A percentile compares a stretch with the other conserved stretches of the same genome.
Conservation (phyloP, 768 basidiomycete species). For the Dentipellis sp. region DNA sequence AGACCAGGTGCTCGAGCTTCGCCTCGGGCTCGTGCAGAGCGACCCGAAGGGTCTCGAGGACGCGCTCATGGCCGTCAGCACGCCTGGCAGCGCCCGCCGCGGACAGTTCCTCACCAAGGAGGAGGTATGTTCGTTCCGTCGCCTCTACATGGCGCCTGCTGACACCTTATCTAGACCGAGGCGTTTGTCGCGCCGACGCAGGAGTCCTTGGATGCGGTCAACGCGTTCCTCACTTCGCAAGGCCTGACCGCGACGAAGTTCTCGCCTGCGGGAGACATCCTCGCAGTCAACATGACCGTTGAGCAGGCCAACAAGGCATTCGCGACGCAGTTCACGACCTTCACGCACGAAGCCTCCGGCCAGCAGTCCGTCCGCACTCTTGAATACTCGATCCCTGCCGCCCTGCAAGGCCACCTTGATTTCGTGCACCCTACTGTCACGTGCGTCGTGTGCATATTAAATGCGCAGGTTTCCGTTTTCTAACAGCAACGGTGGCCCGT, state of each 20-base stretch:
- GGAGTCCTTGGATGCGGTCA: constrained; percentile 3
- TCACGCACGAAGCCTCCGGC: constrained; percentile 5
- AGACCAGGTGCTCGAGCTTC: not conserved
- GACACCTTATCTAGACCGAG: not conserved
- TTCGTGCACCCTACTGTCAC: constrained; percentile 11
- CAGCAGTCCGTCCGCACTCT: constrained; percentile 9
- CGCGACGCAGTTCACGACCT: constrained; percentile 11
- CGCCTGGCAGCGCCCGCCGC: constrained; percentile 14
- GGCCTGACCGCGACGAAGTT: constrained; percentile 6
- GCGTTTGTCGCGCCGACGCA: constrained; percentile 4
- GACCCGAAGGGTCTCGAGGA: constrained; percentile 1
- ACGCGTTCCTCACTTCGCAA: constrained; percentile 4
- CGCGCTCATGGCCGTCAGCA: constrained; percentile 9
- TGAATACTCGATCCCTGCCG: constrained; percentile 12
- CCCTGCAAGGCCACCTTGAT: constrained; percentile 9
- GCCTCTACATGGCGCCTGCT: not conserved
- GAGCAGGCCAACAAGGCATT: constrained; percentile 11
- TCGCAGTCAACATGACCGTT: constrained; percentile 12
- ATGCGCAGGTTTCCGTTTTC: no score
- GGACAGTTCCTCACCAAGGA: constrained; percentile 16
- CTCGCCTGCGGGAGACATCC: constrained; percentile 20
- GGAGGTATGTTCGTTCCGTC: constrained; percentile 8
- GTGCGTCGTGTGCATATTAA: not conserved
- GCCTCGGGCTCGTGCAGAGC: constrained; percentile 2
- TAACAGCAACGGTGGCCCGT: not conserved